Percentiles rank a stretch among this genome's conserved stretches.
These are phyloP conservation scores for Mortierella antarctica DNA, from an alignment of 192 early-diverging fungal species.

Conservation along the genomic window DNA sequence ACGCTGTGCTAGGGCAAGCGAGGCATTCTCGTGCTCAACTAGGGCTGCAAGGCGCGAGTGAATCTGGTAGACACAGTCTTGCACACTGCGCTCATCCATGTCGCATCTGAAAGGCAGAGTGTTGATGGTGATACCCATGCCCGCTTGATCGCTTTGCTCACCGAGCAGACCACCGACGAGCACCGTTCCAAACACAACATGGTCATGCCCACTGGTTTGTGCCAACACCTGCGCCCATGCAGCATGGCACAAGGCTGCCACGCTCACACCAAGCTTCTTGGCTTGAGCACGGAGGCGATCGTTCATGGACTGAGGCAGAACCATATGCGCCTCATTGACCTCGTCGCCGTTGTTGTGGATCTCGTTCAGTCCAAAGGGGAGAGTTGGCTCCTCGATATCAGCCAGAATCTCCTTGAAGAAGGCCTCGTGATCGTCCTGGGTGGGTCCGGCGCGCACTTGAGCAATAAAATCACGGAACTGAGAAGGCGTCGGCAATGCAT, in stretches of 20 bases:
- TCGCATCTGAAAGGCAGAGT: not conserved
- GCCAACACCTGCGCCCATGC: too few species aligned
- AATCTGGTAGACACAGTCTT: not conserved
- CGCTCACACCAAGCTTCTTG: too few species aligned
- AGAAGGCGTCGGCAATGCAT: not conserved
- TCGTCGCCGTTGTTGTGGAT: too few species aligned
- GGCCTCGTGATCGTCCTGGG: not conserved
- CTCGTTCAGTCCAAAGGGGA: not conserved
- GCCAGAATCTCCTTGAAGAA: slow-evolving; percentile 1
- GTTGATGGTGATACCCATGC: not conserved
- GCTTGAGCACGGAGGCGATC: too few species aligned
- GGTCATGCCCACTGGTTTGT: not conserved
- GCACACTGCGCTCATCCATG: not conserved
- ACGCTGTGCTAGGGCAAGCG: slow-evolving; percentile 8
- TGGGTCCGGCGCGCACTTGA: not conserved
- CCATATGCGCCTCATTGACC: too few species aligned
- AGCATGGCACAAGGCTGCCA: too few species aligned
- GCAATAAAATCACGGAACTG: slow-evolving; percentile 9
- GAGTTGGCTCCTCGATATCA: slow-evolving; percentile 3
- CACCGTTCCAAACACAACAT: slow-evolving; percentile 1
- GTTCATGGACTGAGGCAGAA: too few species aligned
- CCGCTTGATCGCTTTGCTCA: not conserved
- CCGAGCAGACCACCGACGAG: not conserved
- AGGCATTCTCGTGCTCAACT: slow-evolving; percentile 10
- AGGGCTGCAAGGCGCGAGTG: not conserved